Conservation (phyloP, 169 alveolate genomes). For the Plasmodium ovale region DNA sequence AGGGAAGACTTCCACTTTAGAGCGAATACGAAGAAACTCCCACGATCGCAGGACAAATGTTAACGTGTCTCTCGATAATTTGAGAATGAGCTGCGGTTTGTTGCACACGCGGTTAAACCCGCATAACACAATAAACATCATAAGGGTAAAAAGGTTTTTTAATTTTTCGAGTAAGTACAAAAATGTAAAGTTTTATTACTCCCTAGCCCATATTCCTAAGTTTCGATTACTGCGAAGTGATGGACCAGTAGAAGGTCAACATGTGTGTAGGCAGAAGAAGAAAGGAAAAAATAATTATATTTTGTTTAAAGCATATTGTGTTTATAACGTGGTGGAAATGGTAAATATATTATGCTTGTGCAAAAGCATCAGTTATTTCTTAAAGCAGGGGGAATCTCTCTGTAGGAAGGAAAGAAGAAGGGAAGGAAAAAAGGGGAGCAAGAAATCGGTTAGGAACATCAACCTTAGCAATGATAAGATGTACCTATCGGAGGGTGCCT, state of each 20-base stretch:
- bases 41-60: conserved; percentile 1
- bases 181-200: conserved; percentile 20
- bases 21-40: no score
- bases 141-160: background rate
- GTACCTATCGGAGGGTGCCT: background rate
- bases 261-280: background rate
- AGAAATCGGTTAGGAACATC: background rate
- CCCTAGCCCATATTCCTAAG: background rate
- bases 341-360: conserved; percentile 16
- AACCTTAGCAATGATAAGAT: no score
- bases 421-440: background rate
- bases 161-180: background rate
- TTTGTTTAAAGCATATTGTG: conserved; percentile 7
- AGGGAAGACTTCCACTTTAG: background rate
- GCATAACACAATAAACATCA: background rate
- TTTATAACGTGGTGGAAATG: conserved; percentile 20
- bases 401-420: background rate
- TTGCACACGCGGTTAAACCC: background rate
- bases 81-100: conserved; percentile 32
- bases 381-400: background rate
- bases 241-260: background rate
- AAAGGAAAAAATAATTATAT: background rate
- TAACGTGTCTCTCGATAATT: background rate
- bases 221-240: conserved; percentile 6
- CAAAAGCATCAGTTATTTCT: background rate